Base-by-base conservation (phyloP, 2,329 filamentous ascomycete genomes). In the Colletotrichum salicis region DNA sequence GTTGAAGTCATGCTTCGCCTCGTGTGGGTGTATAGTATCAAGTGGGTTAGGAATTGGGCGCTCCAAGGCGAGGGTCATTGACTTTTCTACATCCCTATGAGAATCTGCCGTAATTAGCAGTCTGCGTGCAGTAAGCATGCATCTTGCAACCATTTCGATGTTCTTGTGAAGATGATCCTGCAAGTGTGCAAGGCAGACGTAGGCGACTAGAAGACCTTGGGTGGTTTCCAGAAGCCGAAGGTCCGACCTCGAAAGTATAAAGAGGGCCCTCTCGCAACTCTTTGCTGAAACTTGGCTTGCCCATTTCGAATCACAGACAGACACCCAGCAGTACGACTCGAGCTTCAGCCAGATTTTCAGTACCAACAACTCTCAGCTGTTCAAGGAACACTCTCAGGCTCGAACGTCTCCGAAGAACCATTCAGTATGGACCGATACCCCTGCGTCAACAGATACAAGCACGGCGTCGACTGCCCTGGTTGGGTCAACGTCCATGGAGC, bases 381-480 rank as follows among this genome's bases (percentile, higher is more conserved):
- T n/a, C 45, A 3, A 12, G 19, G 11, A 35, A 15, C 7, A 8
- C 13, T 5, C 10, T 48, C 45, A 15, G 24, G 48, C 19, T 22
- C 15, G 19, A 45, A 48, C 35, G 5, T 29, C 33, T 22, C 29
- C 11, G 33, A 64, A 55, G 5, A 19, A 29, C 8, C n/a, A 19
- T 29, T 57, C 19, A 71, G 11, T 33, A 72, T 72, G 70, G 70
- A 72, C 41, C 33, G 65, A 4, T 72, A 72, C 22, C 70, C 70
- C 35, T 72, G 70, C 29, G 55, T 70, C 70, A 72, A 72, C 60
- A 54, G 70, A 55, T 72, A 72, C 35, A 72, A 72, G 48, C 70
- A 72, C 31, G 70, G 70, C 8, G 70, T 72, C n/a, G 70, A 72
- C 55, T 72, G 70, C 4, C 70, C 70, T 2, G 55, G 66, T 24